Base-by-base conservation (phyloP, 1,284 basidiomycete genomes). In the Ustilago bromivora region DNA sequence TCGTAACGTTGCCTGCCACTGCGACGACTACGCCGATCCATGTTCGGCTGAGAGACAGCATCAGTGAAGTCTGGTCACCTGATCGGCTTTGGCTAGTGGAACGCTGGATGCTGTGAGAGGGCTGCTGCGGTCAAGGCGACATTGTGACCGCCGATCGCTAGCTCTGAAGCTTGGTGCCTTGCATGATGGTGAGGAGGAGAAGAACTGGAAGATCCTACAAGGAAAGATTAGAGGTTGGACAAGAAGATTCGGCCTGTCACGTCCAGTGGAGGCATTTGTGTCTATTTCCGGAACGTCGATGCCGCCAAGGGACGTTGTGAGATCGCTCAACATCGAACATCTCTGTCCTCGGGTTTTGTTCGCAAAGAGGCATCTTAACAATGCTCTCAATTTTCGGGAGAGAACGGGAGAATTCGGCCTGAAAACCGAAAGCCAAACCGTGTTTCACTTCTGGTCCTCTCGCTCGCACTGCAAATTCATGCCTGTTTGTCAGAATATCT, bases 1-100 rank as follows among this genome's bases (percentile, higher is more conserved):
- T 96, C 73, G 97, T 90, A 6, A 96, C 86, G 84, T 97, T 97
- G 54, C 95, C 95, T 1, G 89, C 89, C 59, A 96, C 90, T 4
- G 95, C 92, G 58, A 96, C 91, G 12, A 90, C 89, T 51, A 97
- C 95, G 38, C 95, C 95, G 70, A 94, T 91, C 73, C 74, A 78
- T 43, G 76, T 78, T 8, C 46, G 66, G 38, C 61, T 65, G 36
- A 65, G 61, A 12, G 76, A 67, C 3, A 67, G 28, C 46, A 58
- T 69, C 32, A 55, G 57, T 40, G 52, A 15, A 4, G 31, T 28
- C 53, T 35, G 34, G 17, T 2, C 9, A 5, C 6, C 31, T 28
- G 49, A 9, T 6, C 23, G 13, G 13, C 28, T 10, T 4, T 4
- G 9, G 31, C 49, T 28, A 13, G 41, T 7, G 41, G 7, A 17